phyloP scores from a whole-genome alignment of 805 yeast species.

The Gaillardinia entomophila region DNA sequence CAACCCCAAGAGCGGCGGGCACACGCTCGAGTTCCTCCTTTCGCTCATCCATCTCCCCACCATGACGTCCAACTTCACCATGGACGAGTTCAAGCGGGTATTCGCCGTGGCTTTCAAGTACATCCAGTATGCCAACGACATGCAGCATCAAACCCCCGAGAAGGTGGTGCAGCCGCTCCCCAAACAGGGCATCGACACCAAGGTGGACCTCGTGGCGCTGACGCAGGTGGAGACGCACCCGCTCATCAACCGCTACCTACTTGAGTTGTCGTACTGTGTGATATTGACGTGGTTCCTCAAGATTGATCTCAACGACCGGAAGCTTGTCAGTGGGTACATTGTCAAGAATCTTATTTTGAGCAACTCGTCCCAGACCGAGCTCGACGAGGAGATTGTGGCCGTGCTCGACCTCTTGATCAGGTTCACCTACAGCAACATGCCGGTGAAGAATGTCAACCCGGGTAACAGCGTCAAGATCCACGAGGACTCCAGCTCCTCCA shows the following conservation, averaged over 20 bases:
- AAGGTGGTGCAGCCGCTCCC: conserved; percentile 11
- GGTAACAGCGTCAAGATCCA: conserved; percentile 6
- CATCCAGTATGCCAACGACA: conserved; percentile 64
- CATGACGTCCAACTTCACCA: conserved; percentile 64
- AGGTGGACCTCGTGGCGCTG: conserved; percentile 50
- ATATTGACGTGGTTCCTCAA: conserved; percentile 69
- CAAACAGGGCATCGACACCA: conserved; percentile 41
- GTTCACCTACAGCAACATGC: conserved; percentile 60
- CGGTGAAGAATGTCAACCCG: conserved; percentile 36
- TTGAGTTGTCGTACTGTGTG: conserved; percentile 60
- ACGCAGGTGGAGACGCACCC: conserved; percentile 44
- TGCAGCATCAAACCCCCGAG: conserved; percentile 18
- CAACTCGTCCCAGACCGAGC: conserved; percentile 14
- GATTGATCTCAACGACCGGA: conserved; percentile 53
- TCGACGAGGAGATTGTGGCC: conserved; percentile 54
- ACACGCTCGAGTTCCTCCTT: conserved; percentile 68
- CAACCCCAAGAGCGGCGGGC: conserved; percentile 61
- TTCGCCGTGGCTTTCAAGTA: conserved; percentile 81
- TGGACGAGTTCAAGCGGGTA: conserved; percentile 71
- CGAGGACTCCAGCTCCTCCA: conserved; percentile 15
- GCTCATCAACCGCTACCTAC: conserved; percentile 53
- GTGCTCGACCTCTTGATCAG: conserved; percentile 63
- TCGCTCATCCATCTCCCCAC: conserved; percentile 62
- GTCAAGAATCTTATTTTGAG: conserved; percentile 46
- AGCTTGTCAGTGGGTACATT: conserved; percentile 56